phyloP scores from a whole-genome alignment of 805 yeast genomes.

The Hanseniaspora clermontiae region DNA sequence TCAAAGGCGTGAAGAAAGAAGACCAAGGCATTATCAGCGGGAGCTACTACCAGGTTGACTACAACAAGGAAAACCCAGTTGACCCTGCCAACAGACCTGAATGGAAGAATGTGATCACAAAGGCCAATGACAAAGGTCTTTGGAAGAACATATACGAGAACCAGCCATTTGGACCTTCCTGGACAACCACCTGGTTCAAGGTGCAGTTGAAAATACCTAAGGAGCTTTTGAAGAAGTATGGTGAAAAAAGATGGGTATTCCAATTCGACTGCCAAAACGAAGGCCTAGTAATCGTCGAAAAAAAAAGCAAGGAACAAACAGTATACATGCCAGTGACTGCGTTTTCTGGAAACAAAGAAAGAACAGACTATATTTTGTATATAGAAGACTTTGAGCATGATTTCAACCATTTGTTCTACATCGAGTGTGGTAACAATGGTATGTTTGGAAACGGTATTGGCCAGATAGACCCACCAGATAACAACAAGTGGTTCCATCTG shows the following conservation, averaged over 20 bases:
- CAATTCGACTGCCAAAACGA: constrained; percentile 83
- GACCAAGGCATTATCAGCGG: constrained; percentile 40
- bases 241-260: constrained; percentile 42
- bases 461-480: constrained; percentile 55
- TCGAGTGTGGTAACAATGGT: constrained; percentile 88
- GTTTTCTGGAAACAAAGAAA: constrained; percentile 61
- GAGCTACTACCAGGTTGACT: constrained; percentile 63
- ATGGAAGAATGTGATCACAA: constrained; percentile 25
- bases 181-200: constrained; percentile 95
- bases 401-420: constrained; percentile 46
- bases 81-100: constrained; percentile 28
- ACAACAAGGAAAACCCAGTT: constrained; percentile 29
- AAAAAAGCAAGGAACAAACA: constrained; percentile 28
- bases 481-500: constrained; percentile 57
- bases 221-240: constrained; percentile 26
- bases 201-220: constrained; percentile 40
- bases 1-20: constrained; percentile 13
- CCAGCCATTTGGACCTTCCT: constrained; percentile 78
- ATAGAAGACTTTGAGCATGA: constrained; percentile 36
- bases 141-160: constrained; percentile 53
- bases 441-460: constrained; percentile 72
- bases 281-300: constrained; percentile 58
- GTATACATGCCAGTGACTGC: constrained; percentile 59
- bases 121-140: constrained; percentile 52
- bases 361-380: constrained; percentile 45